A percentile compares a stretch with the other conserved stretches of the same genome.
phyloP scores from a whole-genome alignment of 2,329 filamentous ascomycete genomes.

The Dactylellina cionopaga region DNA sequence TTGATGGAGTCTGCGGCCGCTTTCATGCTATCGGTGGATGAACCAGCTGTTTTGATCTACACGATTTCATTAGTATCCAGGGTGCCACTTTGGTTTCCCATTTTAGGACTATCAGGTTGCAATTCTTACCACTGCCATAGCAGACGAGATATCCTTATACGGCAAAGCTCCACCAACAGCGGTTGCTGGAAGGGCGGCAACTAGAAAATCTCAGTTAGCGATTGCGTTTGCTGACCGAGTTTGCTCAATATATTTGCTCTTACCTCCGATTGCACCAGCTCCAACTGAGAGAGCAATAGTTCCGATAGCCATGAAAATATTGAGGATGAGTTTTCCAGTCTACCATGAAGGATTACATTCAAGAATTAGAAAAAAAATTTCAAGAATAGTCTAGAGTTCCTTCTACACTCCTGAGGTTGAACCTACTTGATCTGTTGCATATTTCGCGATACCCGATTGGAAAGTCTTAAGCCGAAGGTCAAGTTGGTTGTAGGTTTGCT shows the following conservation, averaged over 20 bases:
- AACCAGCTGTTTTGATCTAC: constrained; percentile 12
- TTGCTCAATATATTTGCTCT: not conserved
- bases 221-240: not conserved
- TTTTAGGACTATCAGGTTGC: too few species aligned
- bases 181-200: constrained; percentile 28
- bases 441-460: constrained; percentile 43
- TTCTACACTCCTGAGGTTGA: not conserved
- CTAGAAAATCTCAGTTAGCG: not conserved
- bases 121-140: constrained; percentile 22
- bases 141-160: constrained; percentile 14
- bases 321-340: constrained; percentile 34
- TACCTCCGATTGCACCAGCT: constrained; percentile 38
- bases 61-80: not conserved
- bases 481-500: constrained; percentile 26
- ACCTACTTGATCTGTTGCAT: constrained; percentile 35
- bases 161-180: constrained; percentile 20
- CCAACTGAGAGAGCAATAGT: constrained; percentile 32
- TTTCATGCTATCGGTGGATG: constrained; percentile 14
- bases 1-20: constrained; percentile 32
- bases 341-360: not conserved
- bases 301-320: constrained; percentile 22
- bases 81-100: not conserved
- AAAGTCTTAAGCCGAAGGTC: constrained; percentile 21
- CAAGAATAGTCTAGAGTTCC: not conserved
- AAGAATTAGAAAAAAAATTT: too few species aligned